These are phyloP conservation scores for Gloeostereum incarnatum DNA, from an alignment of 768 basidiomycete genomes.

Conservation along the genomic window DNA sequence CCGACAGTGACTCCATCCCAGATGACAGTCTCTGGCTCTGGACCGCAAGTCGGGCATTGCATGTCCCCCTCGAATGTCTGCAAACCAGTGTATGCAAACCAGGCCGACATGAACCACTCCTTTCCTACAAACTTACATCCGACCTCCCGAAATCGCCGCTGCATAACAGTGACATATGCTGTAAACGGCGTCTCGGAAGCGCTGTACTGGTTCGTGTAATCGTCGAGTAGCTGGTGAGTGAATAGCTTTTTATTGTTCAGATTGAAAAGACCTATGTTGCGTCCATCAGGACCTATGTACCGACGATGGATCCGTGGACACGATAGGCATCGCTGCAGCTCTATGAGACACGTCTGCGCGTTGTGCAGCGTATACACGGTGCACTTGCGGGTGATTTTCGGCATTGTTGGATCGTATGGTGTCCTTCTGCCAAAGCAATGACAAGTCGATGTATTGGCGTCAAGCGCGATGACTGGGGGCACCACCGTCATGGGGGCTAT, in stretches of 20 bases:
- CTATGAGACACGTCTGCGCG: not conserved
- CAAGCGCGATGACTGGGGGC: no score
- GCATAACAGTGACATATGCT: conserved; percentile 15
- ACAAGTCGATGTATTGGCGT: no score
- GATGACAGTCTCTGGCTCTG: conserved; percentile 17
- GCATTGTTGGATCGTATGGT: no score
- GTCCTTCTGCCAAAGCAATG: no score
- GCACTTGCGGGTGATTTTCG: no score
- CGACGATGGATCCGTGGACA: conserved; percentile 5
- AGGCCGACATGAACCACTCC: conserved; percentile 18
- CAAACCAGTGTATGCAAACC: conserved; percentile 22
- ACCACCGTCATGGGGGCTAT: no score
- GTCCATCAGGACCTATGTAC: conserved; percentile 21
- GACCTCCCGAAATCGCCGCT: conserved; percentile 12
- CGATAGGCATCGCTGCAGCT: conserved; percentile 1
- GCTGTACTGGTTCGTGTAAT: conserved; percentile 21
- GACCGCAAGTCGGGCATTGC: conserved; percentile 17
- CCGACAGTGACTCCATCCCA: conserved; percentile 23
- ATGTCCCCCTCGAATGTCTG: conserved; percentile 15
- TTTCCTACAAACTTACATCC: conserved; percentile 15
- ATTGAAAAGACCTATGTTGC: conserved; percentile 21
- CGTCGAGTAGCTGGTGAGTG: conserved; percentile 22
- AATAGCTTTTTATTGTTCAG: conserved; percentile 20
- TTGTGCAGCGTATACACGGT: not conserved
- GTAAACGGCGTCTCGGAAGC: conserved; percentile 25